Evolutionary conservation across 1,284 basidiomycete genomes (phyloP), one percentile per base, ranked within the genome.

Genomic region (Pholiota adiposa): DNA sequence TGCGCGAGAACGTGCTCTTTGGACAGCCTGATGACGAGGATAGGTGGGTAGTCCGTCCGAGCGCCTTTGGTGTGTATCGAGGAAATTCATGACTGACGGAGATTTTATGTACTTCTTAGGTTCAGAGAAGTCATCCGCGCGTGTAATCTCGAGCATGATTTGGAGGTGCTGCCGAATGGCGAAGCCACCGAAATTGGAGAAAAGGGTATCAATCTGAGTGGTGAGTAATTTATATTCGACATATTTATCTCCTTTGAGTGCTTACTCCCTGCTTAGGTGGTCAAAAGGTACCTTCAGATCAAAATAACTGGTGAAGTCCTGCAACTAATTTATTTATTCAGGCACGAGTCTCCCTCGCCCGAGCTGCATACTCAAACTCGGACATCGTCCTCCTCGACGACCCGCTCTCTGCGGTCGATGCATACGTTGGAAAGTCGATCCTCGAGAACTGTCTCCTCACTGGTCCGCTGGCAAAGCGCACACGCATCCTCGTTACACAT

Each of bases 171-270:
- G 19, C 85, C 87, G 0, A 72, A 88, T 56, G 86, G 87, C 3
- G 88, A 89, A 65, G 69, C 79, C 55, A 93, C 91, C 1, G 91
- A 95, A 72, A 91, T 96, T 36, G 93, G 93, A 27, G 93, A 95
- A 73, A 87, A 89, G 65, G 93, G 93, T 12, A 85, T 90, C 59
- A 91, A 86, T 67, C 70, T 88, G 52, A 87, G 82, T 63, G 82
- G 84, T 81, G 62, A 33, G 56, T n/a, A n/a, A 2, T 63, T 33
- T 27, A 36, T 19, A 3, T 21, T 21, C n/a, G 19, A 4, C 19
- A 18, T 14, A 9, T 21, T 25, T 41, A n/a, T n/a, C n/a, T 23
- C 25, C n/a, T 41, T 31, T 43, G 27, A 9, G 19, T 23, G n/a
- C 21, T 48, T 31, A 44, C 33, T 40, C 33, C 16, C 18, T 27